Base-by-base conservation (phyloP, 1,284 basidiomycete species). In the Amylostereum areolatum region DNA sequence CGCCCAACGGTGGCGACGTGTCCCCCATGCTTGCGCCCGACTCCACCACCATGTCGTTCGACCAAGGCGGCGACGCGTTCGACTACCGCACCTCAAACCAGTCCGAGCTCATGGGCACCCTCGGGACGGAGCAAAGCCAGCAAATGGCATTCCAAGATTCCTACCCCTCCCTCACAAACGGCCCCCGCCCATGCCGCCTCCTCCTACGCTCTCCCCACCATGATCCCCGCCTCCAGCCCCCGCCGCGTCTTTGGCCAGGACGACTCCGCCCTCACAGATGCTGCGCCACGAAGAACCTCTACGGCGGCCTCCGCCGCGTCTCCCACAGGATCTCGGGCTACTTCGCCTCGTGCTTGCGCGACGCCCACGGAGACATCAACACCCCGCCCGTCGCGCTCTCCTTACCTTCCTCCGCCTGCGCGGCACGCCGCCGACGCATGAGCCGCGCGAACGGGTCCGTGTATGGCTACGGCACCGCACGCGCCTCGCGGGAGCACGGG, bases 401-500 rank as follows among this genome's bases (percentile, higher is more conserved):
- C 12, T 64, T 73, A 29, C 65, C 77, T 1, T 62, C 72, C 3
- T 69, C 32, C 67, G 74, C 48, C 62, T 72, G 57, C 63, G 72
- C 45, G 10, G 70, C 80, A 30, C 71, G 77, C 1, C 73, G 77
- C 40, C 80, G 72, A 2, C 69, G 77, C 11, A 74, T 77, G 3
- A 84, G 77, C 52, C 74, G 79, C 35, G 71, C 72, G 11, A 80
- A 81, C 55, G 88, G 88, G 4, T 89, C 89, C 11, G 89, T 88
- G 3, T 91, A 90, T 63, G 89, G 89, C 3, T 90, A 91, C 59
- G 63, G 72, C 25, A 72, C 7, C 68, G 68, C 67, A 34, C 81
- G 77, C 61, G 73, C 71, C 81, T 37, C 51, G 49, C 42, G 49
- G 50, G 34, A 46, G 52, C 10, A 43, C 34, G 6, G 52, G 53